phyloP scores from a whole-genome alignment of 495 filamentous ascomycete genomes.

The Apodospora peruviana region DNA sequence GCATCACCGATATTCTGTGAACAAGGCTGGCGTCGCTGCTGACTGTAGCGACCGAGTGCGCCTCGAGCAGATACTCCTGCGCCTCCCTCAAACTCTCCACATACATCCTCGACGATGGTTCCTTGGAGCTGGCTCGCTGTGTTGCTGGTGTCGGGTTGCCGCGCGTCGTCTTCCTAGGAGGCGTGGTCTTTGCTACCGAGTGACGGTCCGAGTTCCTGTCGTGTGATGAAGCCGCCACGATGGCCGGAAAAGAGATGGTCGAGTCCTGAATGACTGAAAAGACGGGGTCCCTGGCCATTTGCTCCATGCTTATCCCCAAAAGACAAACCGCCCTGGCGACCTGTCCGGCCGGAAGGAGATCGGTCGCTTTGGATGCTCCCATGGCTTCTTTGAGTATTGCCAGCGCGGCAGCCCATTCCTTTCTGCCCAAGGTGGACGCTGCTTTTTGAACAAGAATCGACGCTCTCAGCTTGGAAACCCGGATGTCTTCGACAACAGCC shows the following conservation, averaged over 20 bases:
- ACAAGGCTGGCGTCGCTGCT: conserved; percentile 42
- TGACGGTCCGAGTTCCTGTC: conserved; percentile 13
- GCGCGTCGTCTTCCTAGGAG: conserved; percentile 24
- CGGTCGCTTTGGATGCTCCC: conserved; percentile 32
- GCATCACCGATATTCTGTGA: conserved; percentile 51
- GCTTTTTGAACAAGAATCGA: conserved; percentile 63
- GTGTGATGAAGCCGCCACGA: conserved; percentile 29
- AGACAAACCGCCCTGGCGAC: conserved; percentile 55
- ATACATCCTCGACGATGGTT: conserved; percentile 37
- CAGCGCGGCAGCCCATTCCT: conserved; percentile 49
- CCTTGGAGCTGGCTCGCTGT: conserved; percentile 18
- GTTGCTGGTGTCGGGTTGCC: conserved; percentile 6
- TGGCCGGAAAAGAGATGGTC: conserved; percentile 74
- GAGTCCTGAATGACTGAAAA: conserved; percentile 89
- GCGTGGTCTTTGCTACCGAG: conserved; percentile 19
- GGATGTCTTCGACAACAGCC: conserved; percentile 39
- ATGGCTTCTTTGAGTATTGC: conserved; percentile 44
- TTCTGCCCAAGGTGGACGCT: conserved; percentile 46
- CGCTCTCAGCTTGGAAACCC: conserved; percentile 53
- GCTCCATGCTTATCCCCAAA: conserved; percentile 54
- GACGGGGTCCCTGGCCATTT: conserved; percentile 72
- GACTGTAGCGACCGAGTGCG: conserved; percentile 47
- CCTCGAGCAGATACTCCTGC: conserved; percentile 52
- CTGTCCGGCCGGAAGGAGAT: conserved; percentile 38
- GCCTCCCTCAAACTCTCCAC: conserved; percentile 56